Conservation (phyloP, 2,329 filamentous ascomycete genomes). For the Xylariaceae sp. region DNA sequence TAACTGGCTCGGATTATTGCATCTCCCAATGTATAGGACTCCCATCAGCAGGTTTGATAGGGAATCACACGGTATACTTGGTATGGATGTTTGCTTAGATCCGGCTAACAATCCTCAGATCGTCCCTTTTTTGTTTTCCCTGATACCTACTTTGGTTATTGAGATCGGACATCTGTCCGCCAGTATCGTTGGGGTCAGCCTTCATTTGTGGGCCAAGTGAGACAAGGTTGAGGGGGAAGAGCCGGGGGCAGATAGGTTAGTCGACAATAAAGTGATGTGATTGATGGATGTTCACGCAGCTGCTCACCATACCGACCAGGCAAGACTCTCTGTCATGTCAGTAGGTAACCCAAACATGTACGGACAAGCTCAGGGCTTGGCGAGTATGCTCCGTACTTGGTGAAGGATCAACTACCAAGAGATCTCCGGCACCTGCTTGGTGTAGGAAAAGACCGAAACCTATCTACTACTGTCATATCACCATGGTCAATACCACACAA, state of each 20-base stretch:
- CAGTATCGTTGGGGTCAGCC: neutral
- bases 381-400: no score
- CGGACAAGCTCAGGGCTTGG: no score
- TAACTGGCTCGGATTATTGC: conserved; percentile 2
- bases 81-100: neutral
- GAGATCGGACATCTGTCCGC: neutral
- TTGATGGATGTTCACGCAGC: conserved; percentile 11
- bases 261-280: conserved; percentile 2
- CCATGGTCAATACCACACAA: no score
- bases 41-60: conserved; percentile 8
- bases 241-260: neutral
- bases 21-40: conserved; percentile 1
- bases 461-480: no score
- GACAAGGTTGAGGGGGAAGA: conserved; percentile 2
- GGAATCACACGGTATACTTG: neutral
- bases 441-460: no score
- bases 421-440: no score
- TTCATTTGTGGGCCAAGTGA: conserved; percentile 9
- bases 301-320: neutral
- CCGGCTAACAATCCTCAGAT: neutral
- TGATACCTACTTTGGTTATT: neutral
- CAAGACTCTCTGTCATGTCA: neutral
- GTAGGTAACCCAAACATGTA: no score
- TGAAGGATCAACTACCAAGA: no score
- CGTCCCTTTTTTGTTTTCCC: neutral